Evolutionary conservation across 495 filamentous ascomycete genomes (phyloP).

Genomic region (Aspergillus kassunensis): DNA sequence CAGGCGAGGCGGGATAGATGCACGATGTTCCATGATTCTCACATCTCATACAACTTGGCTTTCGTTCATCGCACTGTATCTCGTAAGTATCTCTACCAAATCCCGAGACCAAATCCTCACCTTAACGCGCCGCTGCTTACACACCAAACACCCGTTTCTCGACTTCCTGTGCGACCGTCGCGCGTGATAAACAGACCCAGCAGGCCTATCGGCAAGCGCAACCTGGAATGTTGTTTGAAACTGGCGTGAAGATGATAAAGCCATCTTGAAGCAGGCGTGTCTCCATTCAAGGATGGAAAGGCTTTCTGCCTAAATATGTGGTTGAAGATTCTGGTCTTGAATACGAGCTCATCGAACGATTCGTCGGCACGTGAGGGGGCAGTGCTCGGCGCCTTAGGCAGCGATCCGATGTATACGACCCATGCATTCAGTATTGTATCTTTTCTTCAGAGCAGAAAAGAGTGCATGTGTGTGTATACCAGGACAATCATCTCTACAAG

Average conservation of each 20-base stretch:
- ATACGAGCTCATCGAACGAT: constrained; percentile 5
- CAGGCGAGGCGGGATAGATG: constrained; percentile 14
- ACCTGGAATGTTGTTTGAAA: constrained; percentile 26
- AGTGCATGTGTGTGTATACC: too few relatives aligned
- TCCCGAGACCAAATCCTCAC: constrained; percentile 8
- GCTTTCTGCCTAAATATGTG: not conserved
- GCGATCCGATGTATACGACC: too few relatives aligned
- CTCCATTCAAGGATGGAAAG: not conserved
- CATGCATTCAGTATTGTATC: too few relatives aligned
- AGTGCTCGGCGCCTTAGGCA: not conserved
- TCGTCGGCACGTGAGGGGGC: not conserved
- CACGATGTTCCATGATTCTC: constrained; percentile 27
- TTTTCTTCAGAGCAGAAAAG: too few relatives aligned
- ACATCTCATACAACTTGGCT: constrained; percentile 31
- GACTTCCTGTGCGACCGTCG: constrained; percentile 34
- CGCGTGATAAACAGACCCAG: constrained; percentile 3
- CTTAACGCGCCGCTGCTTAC: constrained; percentile 36
- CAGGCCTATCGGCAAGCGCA: not conserved
- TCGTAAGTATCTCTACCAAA: not conserved
- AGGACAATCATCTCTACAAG: too few relatives aligned
- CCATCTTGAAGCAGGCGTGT: too few relatives aligned
- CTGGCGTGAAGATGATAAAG: too few relatives aligned
- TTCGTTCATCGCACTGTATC: constrained; percentile 35
- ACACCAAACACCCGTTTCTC: constrained; percentile 28
- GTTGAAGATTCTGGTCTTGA: not conserved